Base-by-base conservation (phyloP, 805 yeast genomes). In the Schwanniomyces sp. region DNA sequence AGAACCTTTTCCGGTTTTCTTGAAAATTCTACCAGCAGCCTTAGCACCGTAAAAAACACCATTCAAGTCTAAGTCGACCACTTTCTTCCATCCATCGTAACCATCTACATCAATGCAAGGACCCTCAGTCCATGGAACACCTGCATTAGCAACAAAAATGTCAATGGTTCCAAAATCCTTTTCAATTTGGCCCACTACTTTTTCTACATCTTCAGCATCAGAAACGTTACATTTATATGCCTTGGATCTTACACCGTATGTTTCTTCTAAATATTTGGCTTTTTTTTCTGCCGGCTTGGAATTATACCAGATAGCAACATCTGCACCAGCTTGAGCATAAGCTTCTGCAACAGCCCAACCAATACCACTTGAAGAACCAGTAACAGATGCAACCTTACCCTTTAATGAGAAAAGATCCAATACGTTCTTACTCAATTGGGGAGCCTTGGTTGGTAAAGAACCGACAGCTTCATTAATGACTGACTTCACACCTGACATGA, bases 71-170 rank as follows among this genome's bases (percentile, higher is more conserved):
- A 69, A 60, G 56, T 72, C 70, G 32, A 72, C 57, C 47, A 73
- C 55, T 52, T 64, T 64, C 25, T 67, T 52, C 72, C 71, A 73
- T 32, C 54, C 48, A 18, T 63, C 70, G 40, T 59, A 60, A 16
- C 70, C 71, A 37, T 69, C 65, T 30, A 62, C 73, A 27, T 72
- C 72, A 43, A 70, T 52, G 49, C 63, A 59, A 16, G 79, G 79
- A 18, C 91, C 91, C 26, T 79, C 74, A 18, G 81, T 76, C 95
- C 95, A 89, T 12, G 90, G 84, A 41, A 88, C 82, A 37, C 96
- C 96, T 11, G 96, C 96, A 64, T 90, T 90, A 57, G 95, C 95
- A 41, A 90, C 94, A 59, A 88, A 85, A 25, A 88, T 72, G 66
- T 90, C 96, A 54, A 90, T 81, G 51, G 81, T 80, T 46, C 92